Base-by-base conservation (phyloP, 352 stramenopile species). In the Pythium phragmitis region DNA sequence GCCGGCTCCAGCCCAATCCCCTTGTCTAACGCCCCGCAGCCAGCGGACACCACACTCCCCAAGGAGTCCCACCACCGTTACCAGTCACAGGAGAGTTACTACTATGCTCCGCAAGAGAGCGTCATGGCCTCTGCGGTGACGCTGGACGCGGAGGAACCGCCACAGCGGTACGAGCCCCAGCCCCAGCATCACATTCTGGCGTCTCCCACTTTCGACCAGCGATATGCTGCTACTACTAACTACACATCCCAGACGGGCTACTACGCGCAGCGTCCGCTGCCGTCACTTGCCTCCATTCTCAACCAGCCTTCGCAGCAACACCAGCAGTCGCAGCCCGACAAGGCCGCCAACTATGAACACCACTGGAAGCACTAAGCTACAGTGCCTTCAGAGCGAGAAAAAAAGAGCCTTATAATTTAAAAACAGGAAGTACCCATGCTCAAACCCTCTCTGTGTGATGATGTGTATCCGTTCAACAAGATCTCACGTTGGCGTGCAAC, bases 61-160 rank as follows among this genome's bases (percentile, higher is more conserved):
- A 23, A 49, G 13, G 53, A 50, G 37, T 49, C 13, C 11, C 14
- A 46, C 39, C 39, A 46, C 39, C 39, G 16, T 28, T 14, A 60
- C 37, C 42, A 51, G 14, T 41, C 57, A 16, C 57, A 43, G 37
- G 39, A 36, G 37, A 23, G 14, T 17, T 52, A 55, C 17, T 43
- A 56, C 57, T 65, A 58, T 49, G 34, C 41, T 34, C 48, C 57
- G 28, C 57, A 65, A 30, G 39, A 42, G 9, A 65, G 57, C 57
- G 57, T 65, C 23, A 65, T 65, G 57, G 57, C 57, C 13, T 65
- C 57, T 9, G 48, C 57, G 37, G 26, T 65, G 46, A 65, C 57
- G 48, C 48, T 65, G 46, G 57, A 65, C n/a, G 47, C 47, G 16
- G 37, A 49, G 30, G 57, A 65, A 54, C 57, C 57, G 26, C 37